These are phyloP conservation scores for Thielaviopsis ethacetica DNA, from an alignment of 2,329 filamentous ascomycete genomes.

Conservation along the genomic window DNA sequence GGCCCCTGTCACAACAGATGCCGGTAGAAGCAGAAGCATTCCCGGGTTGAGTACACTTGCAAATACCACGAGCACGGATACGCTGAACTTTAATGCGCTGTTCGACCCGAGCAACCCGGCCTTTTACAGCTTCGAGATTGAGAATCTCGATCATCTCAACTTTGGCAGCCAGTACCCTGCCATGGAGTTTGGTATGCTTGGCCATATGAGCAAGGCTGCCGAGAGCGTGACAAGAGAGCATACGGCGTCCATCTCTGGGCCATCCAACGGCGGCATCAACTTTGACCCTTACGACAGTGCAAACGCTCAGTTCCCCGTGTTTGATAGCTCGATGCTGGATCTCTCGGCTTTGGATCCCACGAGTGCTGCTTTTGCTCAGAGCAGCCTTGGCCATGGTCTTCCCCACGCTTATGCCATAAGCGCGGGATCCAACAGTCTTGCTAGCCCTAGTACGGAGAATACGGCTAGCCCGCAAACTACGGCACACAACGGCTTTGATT, in stretches of 20 bases:
- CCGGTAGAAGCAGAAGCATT: constrained; percentile 28
- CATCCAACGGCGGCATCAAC: constrained; percentile 22
- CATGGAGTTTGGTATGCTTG: constrained; percentile 88
- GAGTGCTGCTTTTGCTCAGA: constrained; percentile 33
- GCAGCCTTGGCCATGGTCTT: constrained; percentile 43
- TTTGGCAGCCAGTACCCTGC: constrained; percentile 95
- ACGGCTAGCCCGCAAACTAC: constrained; percentile 43
- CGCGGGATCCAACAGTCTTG: constrained; percentile 43
- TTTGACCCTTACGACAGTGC: constrained; percentile 4
- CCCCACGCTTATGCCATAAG: constrained; percentile 51
- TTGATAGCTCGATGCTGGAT: constrained; percentile 35
- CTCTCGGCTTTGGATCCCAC: constrained; percentile 36
- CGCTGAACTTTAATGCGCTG: constrained; percentile 40
- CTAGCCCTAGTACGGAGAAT: constrained; percentile 48
- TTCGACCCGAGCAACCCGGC: constrained; percentile 89
- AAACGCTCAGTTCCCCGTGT: constrained; percentile 21
- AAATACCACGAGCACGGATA: constrained; percentile 31
- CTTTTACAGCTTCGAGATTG: constrained; percentile 89
- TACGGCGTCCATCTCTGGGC: constrained; percentile 41
- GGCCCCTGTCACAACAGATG: constrained; percentile 17
- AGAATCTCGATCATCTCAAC: constrained; percentile 51
- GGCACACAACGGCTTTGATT: constrained; percentile 32
- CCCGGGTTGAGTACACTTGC: constrained; percentile 31
- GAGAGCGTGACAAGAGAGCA: constrained; percentile 12
- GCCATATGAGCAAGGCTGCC: constrained; percentile 56